phyloP scores from a whole-genome alignment of 2,329 filamentous ascomycete genomes.

The Mycosphaerella arachidis region DNA sequence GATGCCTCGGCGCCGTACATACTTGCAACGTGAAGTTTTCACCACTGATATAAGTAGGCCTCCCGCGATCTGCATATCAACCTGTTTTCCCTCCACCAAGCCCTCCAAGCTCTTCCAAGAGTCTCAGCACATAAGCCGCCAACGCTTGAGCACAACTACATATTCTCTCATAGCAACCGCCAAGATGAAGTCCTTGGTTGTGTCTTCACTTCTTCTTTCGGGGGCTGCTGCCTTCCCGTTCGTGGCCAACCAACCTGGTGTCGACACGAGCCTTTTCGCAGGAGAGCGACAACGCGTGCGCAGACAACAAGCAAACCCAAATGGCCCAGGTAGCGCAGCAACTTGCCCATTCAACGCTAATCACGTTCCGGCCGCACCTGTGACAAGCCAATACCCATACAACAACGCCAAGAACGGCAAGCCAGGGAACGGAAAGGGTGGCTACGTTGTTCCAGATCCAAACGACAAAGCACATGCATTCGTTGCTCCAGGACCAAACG shows the following conservation, averaged over 20 bases:
- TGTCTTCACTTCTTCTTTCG: constrained; percentile 23
- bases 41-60: neutral
- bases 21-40: neutral
- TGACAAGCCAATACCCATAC: constrained; percentile 39
- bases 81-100: neutral
- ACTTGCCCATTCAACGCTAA: constrained; percentile 37
- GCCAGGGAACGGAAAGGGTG: constrained; percentile 40
- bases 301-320: constrained; percentile 25
- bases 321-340: constrained; percentile 27
- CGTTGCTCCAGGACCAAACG: constrained; percentile 33
- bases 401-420: constrained; percentile 41
- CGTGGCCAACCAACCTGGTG: constrained; percentile 34
- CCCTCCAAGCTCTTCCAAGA: neutral
- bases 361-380: constrained; percentile 29
- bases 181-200: constrained; percentile 25
- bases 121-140: neutral
- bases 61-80: neutral
- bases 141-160: neutral
- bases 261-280: constrained; percentile 34
- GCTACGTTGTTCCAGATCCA: constrained; percentile 42
- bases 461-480: constrained; percentile 39
- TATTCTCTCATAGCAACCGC: neutral
- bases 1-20: neutral
- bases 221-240: constrained; percentile 37
- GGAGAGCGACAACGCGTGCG: constrained; percentile 15